A percentile compares a stretch with the other conserved stretches of the same genome.
These are phyloP conservation scores for Simmondsia chinensis DNA, from an alignment of 148 eudicot species.

Conservation along the genomic window DNA sequence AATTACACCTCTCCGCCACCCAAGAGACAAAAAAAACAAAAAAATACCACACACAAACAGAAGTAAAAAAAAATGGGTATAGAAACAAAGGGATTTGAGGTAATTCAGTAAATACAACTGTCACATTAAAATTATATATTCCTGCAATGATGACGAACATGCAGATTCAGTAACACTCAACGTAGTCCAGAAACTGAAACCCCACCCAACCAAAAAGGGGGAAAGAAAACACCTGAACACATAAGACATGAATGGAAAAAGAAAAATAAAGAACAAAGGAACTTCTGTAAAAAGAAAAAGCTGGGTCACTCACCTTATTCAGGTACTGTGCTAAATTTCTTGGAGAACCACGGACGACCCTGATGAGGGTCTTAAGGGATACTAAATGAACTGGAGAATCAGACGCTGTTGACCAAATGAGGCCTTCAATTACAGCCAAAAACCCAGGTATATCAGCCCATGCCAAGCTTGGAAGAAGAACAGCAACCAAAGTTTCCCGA, in stretches of 20 bases:
- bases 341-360: slow-evolving; percentile 87
- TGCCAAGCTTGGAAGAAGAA: slow-evolving; percentile 94
- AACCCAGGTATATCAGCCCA: slow-evolving; percentile 81
- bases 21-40: no score
- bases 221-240: background rate
- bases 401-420: slow-evolving; percentile 97
- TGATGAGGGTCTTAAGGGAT: slow-evolving; percentile 67
- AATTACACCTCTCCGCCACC: no score
- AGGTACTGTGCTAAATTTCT: slow-evolving; percentile 73
- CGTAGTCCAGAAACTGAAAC: no score
- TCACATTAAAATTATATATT: background rate
- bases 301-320: slow-evolving; percentile 70
- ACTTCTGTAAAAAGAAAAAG: background rate
- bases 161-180: no score
- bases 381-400: slow-evolving; percentile 95
- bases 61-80: background rate
- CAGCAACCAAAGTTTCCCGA: slow-evolving; percentile 61
- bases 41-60: no score
- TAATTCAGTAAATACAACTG: slow-evolving; percentile 1
- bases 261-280: background rate
- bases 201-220: background rate
- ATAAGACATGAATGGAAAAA: no score
- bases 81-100: background rate
- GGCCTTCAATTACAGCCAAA: slow-evolving; percentile 79
- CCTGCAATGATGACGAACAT: no score